Percentiles rank a stretch among this genome's conserved stretches.
phyloP scores from a whole-genome alignment of 164 flowering plant species.

The Magnolia sinica region DNA sequence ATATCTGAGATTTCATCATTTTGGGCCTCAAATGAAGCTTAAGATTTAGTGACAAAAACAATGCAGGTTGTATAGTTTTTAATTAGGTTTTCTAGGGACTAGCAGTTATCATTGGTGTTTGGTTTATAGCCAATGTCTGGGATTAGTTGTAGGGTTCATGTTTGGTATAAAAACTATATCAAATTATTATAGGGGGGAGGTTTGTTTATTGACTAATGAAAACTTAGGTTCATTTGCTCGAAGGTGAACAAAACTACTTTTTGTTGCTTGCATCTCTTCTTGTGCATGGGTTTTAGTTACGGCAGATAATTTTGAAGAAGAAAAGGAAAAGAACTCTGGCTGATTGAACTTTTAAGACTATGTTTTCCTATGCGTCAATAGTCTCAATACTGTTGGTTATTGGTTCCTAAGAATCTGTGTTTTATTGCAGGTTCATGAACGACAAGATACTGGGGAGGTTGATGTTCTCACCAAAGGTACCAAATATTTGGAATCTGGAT shows the following conservation, averaged over 20 bases:
- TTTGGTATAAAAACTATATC: too few species aligned
- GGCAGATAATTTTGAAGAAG: neutral
- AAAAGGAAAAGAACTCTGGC: neutral
- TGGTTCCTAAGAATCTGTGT: neutral
- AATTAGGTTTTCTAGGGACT: too few species aligned
- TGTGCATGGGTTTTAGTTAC: neutral
- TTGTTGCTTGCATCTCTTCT: neutral
- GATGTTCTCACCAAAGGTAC: slow-evolving; percentile 74
- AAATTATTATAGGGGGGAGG: too few species aligned
- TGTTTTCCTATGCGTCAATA: neutral
- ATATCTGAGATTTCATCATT: neutral
- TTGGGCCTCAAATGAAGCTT: neutral
- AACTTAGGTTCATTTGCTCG: neutral
- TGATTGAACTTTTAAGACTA: neutral
- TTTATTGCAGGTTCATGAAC: slow-evolving; percentile 64
- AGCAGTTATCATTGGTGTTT: too few species aligned
- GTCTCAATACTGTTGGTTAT: too few species aligned
- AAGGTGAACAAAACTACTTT: neutral
- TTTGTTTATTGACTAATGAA: neutral
- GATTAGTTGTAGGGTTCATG: too few species aligned
- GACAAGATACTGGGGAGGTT: slow-evolving; percentile 53
- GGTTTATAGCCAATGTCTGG: too few species aligned
- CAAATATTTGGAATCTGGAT: neutral
- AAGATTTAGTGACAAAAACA: too few species aligned
- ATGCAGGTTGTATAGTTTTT: too few species aligned